Evolutionary conservation across 164 flowering plant species (phyloP).

Genomic region (Platanus orientalis): DNA sequence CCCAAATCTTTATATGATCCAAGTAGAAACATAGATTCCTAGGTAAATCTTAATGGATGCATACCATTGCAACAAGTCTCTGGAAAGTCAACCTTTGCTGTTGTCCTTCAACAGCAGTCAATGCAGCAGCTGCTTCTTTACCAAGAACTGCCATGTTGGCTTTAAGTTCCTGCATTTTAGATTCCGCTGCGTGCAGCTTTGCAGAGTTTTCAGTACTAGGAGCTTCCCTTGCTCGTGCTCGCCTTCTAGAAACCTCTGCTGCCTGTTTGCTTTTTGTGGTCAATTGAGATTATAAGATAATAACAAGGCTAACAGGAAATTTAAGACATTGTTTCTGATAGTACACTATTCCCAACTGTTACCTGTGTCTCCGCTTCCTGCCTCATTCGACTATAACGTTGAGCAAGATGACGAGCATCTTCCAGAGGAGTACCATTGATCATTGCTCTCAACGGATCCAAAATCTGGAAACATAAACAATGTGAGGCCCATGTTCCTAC

Average conservation of each 20-base stretch:
- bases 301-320: conserved; percentile 4
- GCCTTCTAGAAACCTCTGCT: conserved; percentile 76
- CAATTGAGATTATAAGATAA: conserved; percentile 16
- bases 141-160: conserved; percentile 96
- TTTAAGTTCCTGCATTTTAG: conserved; percentile 83
- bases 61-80: conserved; percentile 92
- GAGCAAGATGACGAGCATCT: conserved; percentile 99
- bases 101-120: conserved; percentile 92
- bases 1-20: background rate
- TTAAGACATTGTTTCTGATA: background rate
- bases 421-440: conserved; percentile 79
- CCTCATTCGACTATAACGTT: conserved; percentile 97
- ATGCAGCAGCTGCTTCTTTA: conserved; percentile 92
- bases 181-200: conserved; percentile 79
- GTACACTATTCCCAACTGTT: conserved; percentile 7
- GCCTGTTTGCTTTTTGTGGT: conserved; percentile 52
- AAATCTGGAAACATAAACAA: conserved; percentile 42
- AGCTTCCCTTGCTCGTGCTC: conserved; percentile 64
- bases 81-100: conserved; percentile 92
- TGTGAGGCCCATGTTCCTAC: too few relatives aligned
- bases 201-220: conserved; percentile 68
- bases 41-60: background rate
- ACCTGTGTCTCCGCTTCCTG: conserved; percentile 98
- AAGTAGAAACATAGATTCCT: background rate
- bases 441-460: conserved; percentile 94